These are phyloP conservation scores for Plasmodium chabaudi DNA, from an alignment of 169 alveolate species.

Conservation along the genomic window DNA sequence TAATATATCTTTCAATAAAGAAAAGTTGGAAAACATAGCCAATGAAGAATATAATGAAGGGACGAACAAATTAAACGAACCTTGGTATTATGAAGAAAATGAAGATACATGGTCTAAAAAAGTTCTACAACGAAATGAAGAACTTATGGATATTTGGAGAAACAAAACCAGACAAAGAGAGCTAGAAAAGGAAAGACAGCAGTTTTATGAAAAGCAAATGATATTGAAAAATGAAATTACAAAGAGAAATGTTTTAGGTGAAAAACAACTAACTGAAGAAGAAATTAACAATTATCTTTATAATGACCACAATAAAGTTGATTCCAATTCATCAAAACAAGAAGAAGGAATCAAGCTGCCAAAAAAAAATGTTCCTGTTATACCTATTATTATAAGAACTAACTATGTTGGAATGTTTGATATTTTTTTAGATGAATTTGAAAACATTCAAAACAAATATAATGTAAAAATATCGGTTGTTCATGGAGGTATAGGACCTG, in stretches of 20 bases:
- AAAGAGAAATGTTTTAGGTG: constrained; percentile 63
- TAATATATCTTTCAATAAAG: constrained; percentile 14
- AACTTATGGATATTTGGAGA: constrained; percentile 83
- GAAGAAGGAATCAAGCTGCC: constrained; percentile 45
- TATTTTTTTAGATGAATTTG: constrained; percentile 86
- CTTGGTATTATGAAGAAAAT: constrained; percentile 59
- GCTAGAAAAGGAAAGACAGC: constrained; percentile 68
- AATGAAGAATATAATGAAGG: constrained; percentile 49
- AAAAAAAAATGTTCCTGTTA: constrained; percentile 70
- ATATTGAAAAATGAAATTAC: constrained; percentile 44
- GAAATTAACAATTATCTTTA: constrained; percentile 78
- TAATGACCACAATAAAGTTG: constrained; percentile 46
- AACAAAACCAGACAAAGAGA: constrained; percentile 71
- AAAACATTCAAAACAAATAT: constrained; percentile 74
- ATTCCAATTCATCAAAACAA: constrained; percentile 8
- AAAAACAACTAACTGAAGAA: constrained; percentile 76
- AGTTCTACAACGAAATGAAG: constrained; percentile 79
- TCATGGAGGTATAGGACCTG: constrained; percentile 91
- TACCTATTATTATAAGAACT: constrained; percentile 87
- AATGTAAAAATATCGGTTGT: constrained; percentile 86
- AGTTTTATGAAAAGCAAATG: constrained; percentile 76
- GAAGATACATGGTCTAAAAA: constrained; percentile 80
- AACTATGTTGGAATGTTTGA: constrained; percentile 87
- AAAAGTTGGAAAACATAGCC: not conserved
- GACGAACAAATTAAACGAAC: constrained; percentile 24